Conservation (phyloP, 768 basidiomycete genomes). For the Collybia sordida region DNA sequence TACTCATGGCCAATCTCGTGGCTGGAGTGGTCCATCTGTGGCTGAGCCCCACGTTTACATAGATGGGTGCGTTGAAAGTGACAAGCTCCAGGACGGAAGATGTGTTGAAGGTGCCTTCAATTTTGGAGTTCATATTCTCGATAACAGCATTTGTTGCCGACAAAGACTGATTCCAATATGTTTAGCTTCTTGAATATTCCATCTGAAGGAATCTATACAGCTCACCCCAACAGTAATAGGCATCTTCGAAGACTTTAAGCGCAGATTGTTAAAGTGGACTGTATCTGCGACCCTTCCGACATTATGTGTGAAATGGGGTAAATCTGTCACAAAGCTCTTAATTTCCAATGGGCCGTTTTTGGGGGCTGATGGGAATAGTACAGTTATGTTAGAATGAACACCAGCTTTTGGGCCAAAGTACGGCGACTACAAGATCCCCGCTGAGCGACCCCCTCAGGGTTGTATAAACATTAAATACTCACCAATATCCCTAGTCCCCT, state of each 20-base stretch:
- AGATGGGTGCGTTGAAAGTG: slow-evolving; percentile 41
- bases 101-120: slow-evolving; percentile 44
- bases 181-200: neutral
- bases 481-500: slow-evolving; percentile 37
- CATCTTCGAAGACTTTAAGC: slow-evolving; percentile 33
- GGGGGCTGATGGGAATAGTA: slow-evolving; percentile 19
- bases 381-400: slow-evolving; percentile 20
- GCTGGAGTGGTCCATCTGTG: slow-evolving; percentile 21
- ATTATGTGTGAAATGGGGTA: slow-evolving; percentile 40
- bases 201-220: neutral
- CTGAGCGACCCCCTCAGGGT: neutral
- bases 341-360: slow-evolving; percentile 25
- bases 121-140: slow-evolving; percentile 40
- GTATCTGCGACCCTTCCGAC: slow-evolving; percentile 33
- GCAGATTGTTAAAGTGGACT: slow-evolving; percentile 39
- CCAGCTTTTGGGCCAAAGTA: slow-evolving; percentile 6
- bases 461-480: slow-evolving; percentile 10
- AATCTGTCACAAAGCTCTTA: slow-evolving; percentile 41
- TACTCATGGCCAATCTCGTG: slow-evolving; percentile 25
- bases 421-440: slow-evolving; percentile 12
- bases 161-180: slow-evolving; percentile 27
- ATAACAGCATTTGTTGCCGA: slow-evolving; percentile 24
- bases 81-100: slow-evolving; percentile 25
- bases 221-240: slow-evolving; percentile 34
- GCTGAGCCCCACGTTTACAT: slow-evolving; percentile 35